These are phyloP conservation scores for Haplosporangium sp. DNA, from an alignment of 371 early-diverging fungal species.

Conservation along the genomic window DNA sequence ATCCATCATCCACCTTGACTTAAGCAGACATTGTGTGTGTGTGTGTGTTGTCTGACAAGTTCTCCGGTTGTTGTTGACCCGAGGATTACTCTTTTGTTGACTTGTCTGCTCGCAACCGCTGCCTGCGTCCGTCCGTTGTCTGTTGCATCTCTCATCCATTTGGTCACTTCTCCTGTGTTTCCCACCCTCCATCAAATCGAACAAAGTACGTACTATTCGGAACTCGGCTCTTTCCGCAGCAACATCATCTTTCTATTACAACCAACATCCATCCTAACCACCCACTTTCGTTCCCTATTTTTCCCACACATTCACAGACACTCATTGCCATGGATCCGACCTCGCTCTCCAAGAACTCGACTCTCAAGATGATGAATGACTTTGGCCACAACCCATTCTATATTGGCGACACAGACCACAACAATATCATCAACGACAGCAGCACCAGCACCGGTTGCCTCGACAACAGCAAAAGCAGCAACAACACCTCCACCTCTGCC, in stretches of 20 bases:
- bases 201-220: not conserved
- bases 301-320: slow-evolving; percentile 3
- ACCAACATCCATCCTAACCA: not conserved
- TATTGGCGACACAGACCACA: slow-evolving; percentile 14
- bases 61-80: slow-evolving; percentile 54
- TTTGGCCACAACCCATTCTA: slow-evolving; percentile 20
- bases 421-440: slow-evolving; percentile 13
- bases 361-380: slow-evolving; percentile 20
- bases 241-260: not conserved
- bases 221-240: not conserved
- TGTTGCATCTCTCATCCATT: not conserved
- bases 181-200: not conserved
- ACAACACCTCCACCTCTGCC: slow-evolving; percentile 7
- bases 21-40: slow-evolving; percentile 23
- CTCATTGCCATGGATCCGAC: slow-evolving; percentile 14
- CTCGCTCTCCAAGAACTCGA: slow-evolving; percentile 6
- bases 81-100: slow-evolving; percentile 20
- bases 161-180: not conserved
- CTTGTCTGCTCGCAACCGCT: slow-evolving; percentile 5
- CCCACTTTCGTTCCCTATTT: not conserved
- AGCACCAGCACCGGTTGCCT: slow-evolving; percentile 5
- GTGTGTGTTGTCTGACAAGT: slow-evolving; percentile 27
- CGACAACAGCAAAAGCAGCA: slow-evolving; percentile 15
- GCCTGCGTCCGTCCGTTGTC: not conserved
- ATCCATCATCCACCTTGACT: not conserved